Conservation (phyloP, 441 rosid species). For the Gossypium schwendimanii region DNA sequence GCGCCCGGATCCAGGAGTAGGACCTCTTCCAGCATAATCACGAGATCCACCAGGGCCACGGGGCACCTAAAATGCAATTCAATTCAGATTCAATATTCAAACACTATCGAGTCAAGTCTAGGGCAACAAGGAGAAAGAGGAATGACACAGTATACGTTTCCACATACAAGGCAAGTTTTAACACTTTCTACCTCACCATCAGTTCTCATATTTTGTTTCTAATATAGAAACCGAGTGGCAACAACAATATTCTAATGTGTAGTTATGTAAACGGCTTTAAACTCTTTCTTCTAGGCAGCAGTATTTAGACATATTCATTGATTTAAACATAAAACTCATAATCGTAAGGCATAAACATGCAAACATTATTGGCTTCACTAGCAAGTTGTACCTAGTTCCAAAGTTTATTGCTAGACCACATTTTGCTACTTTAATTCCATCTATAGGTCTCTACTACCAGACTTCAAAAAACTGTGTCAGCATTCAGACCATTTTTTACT, state of each 20-base stretch:
- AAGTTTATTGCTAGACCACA: not conserved
- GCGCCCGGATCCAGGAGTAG: conserved; percentile 72
- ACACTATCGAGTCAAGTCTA: not conserved
- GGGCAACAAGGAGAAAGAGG: not conserved
- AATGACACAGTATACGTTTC: not conserved
- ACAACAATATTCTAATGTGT: not conserved
- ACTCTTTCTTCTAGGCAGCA: not conserved
- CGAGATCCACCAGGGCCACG: conserved; percentile 67
- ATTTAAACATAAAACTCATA: not conserved
- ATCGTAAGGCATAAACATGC: not conserved
- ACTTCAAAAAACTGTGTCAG: too few relatives aligned
- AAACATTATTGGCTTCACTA: not conserved
- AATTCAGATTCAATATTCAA: conserved; percentile 2
- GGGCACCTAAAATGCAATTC: conserved; percentile 38
- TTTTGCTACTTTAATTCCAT: too few relatives aligned
- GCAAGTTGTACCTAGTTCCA: not conserved
- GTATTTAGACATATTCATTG: not conserved
- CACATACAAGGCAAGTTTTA: too few relatives aligned
- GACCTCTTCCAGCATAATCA: conserved; percentile 50
- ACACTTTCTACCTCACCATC: not conserved
- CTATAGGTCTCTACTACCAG: too few relatives aligned
- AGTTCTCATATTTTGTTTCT: not conserved
- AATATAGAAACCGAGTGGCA: not conserved
- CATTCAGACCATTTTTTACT: too few relatives aligned
- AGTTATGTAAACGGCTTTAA: not conserved